Percentiles rank a stretch among this genome's conserved stretches.
phyloP scores from a whole-genome alignment of 805 yeast genomes.

The Candida argentea region DNA sequence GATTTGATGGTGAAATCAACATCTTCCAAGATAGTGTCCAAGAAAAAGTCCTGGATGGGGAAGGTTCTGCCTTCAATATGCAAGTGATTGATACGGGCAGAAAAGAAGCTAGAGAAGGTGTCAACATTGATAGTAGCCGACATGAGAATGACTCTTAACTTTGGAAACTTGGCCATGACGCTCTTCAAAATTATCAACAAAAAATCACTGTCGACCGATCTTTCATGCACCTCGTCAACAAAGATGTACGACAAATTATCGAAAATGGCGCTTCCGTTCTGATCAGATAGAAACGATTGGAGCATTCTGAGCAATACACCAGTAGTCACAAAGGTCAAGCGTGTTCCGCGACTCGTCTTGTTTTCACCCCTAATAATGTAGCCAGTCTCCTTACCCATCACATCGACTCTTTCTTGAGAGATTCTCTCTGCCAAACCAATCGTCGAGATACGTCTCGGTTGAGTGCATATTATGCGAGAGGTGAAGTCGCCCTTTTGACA shows the following conservation, averaged over 20 bases:
- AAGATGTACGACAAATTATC: conserved; percentile 58
- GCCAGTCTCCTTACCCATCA: conserved; percentile 72
- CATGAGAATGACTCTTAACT: conserved; percentile 71
- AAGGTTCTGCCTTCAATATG: conserved; percentile 92
- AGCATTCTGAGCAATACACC: conserved; percentile 86
- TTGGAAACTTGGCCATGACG: conserved; percentile 38
- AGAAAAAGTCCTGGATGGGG: conserved; percentile 71
- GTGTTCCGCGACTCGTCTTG: conserved; percentile 47
- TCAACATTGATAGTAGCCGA: conserved; percentile 83
- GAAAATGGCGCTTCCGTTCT: conserved; percentile 26
- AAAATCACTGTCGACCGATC: conserved; percentile 86
- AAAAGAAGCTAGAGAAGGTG: conserved; percentile 59
- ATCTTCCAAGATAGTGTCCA: conserved; percentile 53
- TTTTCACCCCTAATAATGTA: conserved; percentile 87
- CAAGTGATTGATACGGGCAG: conserved; percentile 41
- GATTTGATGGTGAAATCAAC: conserved; percentile 45
- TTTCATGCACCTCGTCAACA: conserved; percentile 94
- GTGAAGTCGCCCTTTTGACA: conserved; percentile 37
- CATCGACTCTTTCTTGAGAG: conserved; percentile 64
- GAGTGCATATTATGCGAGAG: conserved; percentile 73
- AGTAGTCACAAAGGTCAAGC: conserved; percentile 82
- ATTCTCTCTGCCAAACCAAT: conserved; percentile 92
- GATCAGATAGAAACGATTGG: conserved; percentile 37
- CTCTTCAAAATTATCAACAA: conserved; percentile 66
- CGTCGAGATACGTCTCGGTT: conserved; percentile 92